These are phyloP conservation scores for Populus davidiana DNA, from an alignment of 345 rosid species.

Conservation along the genomic window DNA sequence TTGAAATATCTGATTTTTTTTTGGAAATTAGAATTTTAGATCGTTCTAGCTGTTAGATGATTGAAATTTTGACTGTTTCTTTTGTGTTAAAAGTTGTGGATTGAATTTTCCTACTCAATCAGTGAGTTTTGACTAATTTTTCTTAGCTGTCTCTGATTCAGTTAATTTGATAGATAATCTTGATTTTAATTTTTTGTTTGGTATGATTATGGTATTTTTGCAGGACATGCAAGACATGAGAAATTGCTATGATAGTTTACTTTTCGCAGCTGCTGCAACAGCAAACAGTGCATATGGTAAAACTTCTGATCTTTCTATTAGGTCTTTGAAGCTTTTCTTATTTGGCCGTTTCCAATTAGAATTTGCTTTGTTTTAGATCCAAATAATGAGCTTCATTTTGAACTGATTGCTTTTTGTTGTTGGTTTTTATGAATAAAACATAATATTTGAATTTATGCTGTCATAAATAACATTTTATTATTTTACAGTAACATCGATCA, in stretches of 20 bases:
- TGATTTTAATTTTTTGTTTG: neutral
- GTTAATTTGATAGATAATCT: neutral
- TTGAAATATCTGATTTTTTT: neutral
- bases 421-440: neutral
- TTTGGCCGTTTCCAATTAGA: neutral
- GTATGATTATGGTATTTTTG: neutral
- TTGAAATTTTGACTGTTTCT: too few relatives aligned
- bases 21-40: neutral
- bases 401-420: neutral
- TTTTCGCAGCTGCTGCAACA: slow-evolving; percentile 87
- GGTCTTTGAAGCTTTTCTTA: neutral
- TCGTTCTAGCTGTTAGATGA: neutral
- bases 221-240: slow-evolving; percentile 93
- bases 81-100: neutral
- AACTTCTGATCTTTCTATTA: neutral
- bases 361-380: neutral
- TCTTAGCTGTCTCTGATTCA: neutral
- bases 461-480: neutral
- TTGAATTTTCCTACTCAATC: neutral
- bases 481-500: neutral
- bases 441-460: neutral
- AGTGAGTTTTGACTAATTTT: neutral
- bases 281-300: slow-evolving; percentile 95
- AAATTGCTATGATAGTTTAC: slow-evolving; percentile 91
- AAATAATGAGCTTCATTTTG: neutral